These are phyloP conservation scores for Silene coronaria DNA, from an alignment of 179 eudicot species.

Conservation along the genomic window DNA sequence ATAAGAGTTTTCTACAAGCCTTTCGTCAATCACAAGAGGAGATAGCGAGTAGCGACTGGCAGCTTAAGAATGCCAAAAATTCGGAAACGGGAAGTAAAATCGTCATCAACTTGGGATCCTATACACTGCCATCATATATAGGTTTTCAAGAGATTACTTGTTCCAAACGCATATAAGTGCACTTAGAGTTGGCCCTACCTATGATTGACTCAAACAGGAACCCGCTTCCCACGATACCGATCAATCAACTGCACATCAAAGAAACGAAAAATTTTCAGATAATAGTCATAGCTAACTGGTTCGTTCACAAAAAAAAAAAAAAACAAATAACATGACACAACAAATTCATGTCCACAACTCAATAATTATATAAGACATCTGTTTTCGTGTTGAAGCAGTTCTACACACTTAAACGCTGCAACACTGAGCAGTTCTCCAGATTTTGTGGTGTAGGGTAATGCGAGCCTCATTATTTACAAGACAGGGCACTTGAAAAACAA, in stretches of 20 bases:
- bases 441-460: background rate
- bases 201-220: slow-evolving; percentile 28
- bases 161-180: slow-evolving; percentile 5
- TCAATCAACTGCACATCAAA: slow-evolving; percentile 28
- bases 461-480: background rate
- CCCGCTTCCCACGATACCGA: slow-evolving; percentile 33
- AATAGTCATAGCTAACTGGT: background rate
- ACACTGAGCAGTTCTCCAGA: background rate
- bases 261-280: slow-evolving; percentile 7
- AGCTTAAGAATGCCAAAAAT: background rate
- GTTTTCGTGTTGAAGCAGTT: too few relatives aligned
- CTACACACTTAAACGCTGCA: too few relatives aligned
- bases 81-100: background rate
- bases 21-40: slow-evolving; percentile 4
- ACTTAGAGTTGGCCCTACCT: slow-evolving; percentile 9
- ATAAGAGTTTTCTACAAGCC: slow-evolving; percentile 13
- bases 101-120: slow-evolving; percentile 15
- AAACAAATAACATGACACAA: too few relatives aligned
- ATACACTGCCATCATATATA: slow-evolving; percentile 19
- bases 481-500: too few relatives aligned
- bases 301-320: background rate
- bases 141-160: slow-evolving; percentile 16
- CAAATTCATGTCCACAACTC: background rate
- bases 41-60: background rate
- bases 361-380: too few relatives aligned